Base-by-base conservation (phyloP, 768 basidiomycete species). In the Lactarius quietus region DNA sequence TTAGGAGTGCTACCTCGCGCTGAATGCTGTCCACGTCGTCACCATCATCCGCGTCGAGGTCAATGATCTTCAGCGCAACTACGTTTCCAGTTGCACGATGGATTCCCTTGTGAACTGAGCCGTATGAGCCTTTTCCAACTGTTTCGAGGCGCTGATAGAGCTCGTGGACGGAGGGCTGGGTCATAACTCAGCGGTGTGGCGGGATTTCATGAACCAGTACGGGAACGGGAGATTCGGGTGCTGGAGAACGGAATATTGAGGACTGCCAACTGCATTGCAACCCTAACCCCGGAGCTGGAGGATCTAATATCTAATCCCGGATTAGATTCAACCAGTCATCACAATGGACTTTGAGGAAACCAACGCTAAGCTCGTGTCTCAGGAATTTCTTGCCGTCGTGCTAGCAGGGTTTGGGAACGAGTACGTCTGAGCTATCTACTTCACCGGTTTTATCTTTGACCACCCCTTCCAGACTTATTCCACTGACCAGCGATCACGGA, bases 11-110 rank as follows among this genome's bases (percentile, higher is more conserved):
- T 35, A 99, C 94, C 76, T 98, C 97, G 66, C 92, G 89, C 77
- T 98, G 96, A 60, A 98, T 98, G 77, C 95, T 96, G 57, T 81
- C 91, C 20, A 97, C 94, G 74, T 99, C 97, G 76, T 99, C 96
- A 17, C 61, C 65, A 75, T 95, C 96, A 62, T 89, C 86, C 29
- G 90, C 95, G 77, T 98, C 97, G 70, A 98, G 88, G 77, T 98
- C 93, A 80, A 99, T 98, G 76, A 98, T 95, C 79, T 99, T 99
- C 79, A 98, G 87, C 20, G 95, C 97, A 38, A 99, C 93, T 62
- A 95, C 82, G 62, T 92, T 90, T 23, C 93, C 92, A 0, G 93
- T 89, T 0, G 88, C 82, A 57, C 91, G 83, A 70, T 98, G 90
- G 61, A 87, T 80, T 17, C 93, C 96, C 74, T 90, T 93, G 80